Base-by-base conservation (phyloP, 73 alveolate species). In the Symbiodinium natans region DNA sequence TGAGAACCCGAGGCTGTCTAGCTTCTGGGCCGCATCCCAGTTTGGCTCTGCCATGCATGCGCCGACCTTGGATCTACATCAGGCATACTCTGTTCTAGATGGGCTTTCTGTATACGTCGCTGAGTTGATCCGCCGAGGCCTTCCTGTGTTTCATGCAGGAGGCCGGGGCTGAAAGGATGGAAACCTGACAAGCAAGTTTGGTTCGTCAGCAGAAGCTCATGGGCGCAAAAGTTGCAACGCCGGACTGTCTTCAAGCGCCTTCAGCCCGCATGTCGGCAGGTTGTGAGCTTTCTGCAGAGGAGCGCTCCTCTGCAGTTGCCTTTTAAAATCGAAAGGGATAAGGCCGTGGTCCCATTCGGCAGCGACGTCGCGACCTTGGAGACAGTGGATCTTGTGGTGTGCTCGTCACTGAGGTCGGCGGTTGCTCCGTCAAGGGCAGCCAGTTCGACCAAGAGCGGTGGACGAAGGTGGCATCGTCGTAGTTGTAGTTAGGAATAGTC, bases 321-420 rank as follows among this genome's bases (percentile, higher is more conserved):
- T 1, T 90, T 90, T 74, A 63, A 90, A 19, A 90, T 90, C 77
- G 96, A 90, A 68, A 39, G 82, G 38, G 96, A 90, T 84, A 90
- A 71, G 75, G 96, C 77, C 88, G 0, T 36, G 17, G 46, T 38
- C 86, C 34, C 75, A 56, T 15, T 73, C n/a, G 19, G 77, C 17
- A 48, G 63, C 8, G 63, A 48, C 63, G 63, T 48, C 23, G 63
- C 63, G 17, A 10, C 63, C 8, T 33, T 10, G 1, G 43, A 74
- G 84, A 34, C 84, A 0, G 84, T 7, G 84, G 11, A 74, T 48
- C n/a, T n/a, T n/a, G n/a, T n/a, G n/a, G n/a, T n/a, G n/a, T n/a
- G n/a, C n/a, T n/a, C n/a, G n/a, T n/a, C n/a, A n/a, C n/a, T 13
- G 73, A 90, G 96, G 96, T 90, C 41, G 96, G 96, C 71, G 96